Conservation (phyloP, 345 rosid species). For the Gossypium ekmanianum region DNA sequence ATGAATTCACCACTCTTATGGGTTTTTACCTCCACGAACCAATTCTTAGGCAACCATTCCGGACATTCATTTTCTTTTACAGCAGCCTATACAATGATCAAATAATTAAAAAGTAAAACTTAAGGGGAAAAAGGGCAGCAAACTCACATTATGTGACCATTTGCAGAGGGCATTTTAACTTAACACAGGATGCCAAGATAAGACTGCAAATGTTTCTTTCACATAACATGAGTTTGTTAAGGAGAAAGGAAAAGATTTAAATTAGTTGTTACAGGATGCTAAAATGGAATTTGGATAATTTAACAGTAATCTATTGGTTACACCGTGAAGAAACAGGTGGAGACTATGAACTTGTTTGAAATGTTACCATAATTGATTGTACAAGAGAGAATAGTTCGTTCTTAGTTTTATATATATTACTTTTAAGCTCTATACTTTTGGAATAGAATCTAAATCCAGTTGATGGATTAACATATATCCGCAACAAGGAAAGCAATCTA, state of each 20-base stretch:
- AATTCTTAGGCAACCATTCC: conserved; percentile 43
- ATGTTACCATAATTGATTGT: neutral
- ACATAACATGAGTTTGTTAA: neutral
- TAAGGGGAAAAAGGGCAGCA: neutral
- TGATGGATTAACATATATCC: conserved; percentile 25
- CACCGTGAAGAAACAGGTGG: no score
- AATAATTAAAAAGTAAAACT: neutral
- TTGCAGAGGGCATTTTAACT: neutral
- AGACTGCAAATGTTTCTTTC: neutral
- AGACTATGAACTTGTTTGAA: neutral
- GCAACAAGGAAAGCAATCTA: conserved; percentile 25
- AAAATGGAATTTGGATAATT: neutral
- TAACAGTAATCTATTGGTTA: no score
- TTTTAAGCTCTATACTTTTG: conserved; percentile 22
- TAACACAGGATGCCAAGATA: neutral
- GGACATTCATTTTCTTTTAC: conserved; percentile 21
- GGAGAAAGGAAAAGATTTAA: neutral
- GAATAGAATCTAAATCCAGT: conserved; percentile 34
- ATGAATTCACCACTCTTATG: conserved; percentile 19
- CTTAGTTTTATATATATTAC: conserved; percentile 12
- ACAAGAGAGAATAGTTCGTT: conserved; percentile 1
- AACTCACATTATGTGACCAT: neutral
- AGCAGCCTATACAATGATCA: conserved; percentile 18
- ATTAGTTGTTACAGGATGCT: neutral
- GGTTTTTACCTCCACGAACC: conserved; percentile 29